Base-by-base conservation (phyloP, 2,329 filamentous ascomycete genomes). In the Penicillium rolfsii region DNA sequence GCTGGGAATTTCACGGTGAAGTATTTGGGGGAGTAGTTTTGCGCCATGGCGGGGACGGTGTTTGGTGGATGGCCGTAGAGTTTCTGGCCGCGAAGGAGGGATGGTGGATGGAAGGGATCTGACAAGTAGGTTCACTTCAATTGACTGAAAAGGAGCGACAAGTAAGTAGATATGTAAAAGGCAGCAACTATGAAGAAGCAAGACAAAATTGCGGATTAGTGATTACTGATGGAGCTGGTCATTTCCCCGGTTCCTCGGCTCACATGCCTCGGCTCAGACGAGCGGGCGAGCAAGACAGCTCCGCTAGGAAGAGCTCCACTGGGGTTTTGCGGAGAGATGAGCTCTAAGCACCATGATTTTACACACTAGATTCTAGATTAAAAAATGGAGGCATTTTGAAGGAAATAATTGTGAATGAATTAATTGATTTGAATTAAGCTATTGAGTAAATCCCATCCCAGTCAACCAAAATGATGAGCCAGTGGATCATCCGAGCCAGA, bases 1-100 rank as follows among this genome's bases (percentile, higher is more conserved):
- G 63, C 52, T 1, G 93, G 91, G 45, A 87, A 87, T n/a, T 85
- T 87, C 68, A 96, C 82, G 66, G 87, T 86, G 84, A 92, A 93
- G 81, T 90, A 82, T 67, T 88, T 68, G 64, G 65, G 71, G 12
- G 62, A 55, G 60, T 71, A 69, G 48, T 63, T 57, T 55, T 65
- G 45, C 35, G 71, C 55, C 71, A 74, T 74, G 46, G 40, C 69
- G 57, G 22, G 2, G 5, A 45, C 45, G 12, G 41, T 52, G 9
- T 41, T 60, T 16, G 14, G 9, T 14, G 9, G 12, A 24, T 41
- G 26, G n/a, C 19, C 14, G 9, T 6, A 22, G 22, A 22, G 24
- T 3, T 40, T 16, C 3, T 43, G 16, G 52, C 24, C 16, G 22
- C 3, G 19, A 19, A 33, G 38, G 45, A 0, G 35, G 28, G 28